These are phyloP conservation scores for Ilyonectria sp. DNA, from an alignment of 2,329 filamentous ascomycete species.

Conservation along the genomic window DNA sequence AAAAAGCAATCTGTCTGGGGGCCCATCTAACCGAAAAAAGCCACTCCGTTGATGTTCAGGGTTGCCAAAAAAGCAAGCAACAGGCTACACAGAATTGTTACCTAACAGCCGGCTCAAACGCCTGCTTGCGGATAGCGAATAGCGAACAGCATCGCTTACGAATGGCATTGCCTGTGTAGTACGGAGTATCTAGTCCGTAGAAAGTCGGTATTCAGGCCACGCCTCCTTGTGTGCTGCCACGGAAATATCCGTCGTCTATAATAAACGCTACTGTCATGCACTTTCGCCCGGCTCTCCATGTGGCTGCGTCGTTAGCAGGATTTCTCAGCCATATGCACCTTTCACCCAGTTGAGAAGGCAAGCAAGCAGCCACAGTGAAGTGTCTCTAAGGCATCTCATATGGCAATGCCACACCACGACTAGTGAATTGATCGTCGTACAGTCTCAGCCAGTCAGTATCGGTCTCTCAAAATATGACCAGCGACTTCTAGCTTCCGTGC, in stretches of 20 bases:
- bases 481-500: background rate
- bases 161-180: background rate
- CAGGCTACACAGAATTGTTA: background rate
- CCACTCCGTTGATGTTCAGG: background rate
- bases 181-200: background rate
- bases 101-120: background rate
- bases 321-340: conserved; percentile 40
- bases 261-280: background rate
- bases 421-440: background rate
- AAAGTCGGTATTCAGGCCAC: background rate
- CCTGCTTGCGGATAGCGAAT: background rate
- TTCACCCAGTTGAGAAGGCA: conserved; percentile 33
- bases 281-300: conserved; percentile 7
- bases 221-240: conserved; percentile 8
- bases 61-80: background rate
- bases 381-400: conserved; percentile 9
- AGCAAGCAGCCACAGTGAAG: conserved; percentile 18
- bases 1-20: background rate
- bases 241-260: conserved; percentile 16
- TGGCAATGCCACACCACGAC: conserved; percentile 31
- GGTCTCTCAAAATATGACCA: background rate
- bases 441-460: background rate
- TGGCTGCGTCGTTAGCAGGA: conserved; percentile 29
- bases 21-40: background rate
- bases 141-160: background rate